Conservation (phyloP, 345 rosid genomes). For the Viola odorata region DNA sequence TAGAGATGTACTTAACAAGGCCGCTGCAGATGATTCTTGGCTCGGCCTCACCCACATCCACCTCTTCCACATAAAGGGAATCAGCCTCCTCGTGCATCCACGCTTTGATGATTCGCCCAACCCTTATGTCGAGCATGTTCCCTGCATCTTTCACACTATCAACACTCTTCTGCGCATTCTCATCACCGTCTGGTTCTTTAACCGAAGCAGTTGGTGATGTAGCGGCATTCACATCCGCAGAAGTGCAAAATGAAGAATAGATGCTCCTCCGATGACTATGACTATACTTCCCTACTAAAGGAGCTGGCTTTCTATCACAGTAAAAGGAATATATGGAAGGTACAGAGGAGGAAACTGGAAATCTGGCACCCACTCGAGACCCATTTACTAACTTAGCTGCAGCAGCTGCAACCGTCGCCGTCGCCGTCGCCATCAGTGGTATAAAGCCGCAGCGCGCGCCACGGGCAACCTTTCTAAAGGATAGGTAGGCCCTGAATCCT, state of each 20-base stretch:
- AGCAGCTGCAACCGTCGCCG: conserved; percentile 16
- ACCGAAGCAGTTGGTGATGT: conserved; percentile 2
- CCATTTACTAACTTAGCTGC: conserved; percentile 9
- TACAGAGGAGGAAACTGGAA: not conserved
- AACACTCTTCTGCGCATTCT: not conserved
- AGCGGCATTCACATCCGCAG: conserved; percentile 3
- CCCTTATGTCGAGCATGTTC: conserved; percentile 73
- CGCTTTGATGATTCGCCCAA: conserved; percentile 72
- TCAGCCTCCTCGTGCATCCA: conserved; percentile 96
- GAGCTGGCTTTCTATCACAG: not conserved
- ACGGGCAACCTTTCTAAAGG: no score
- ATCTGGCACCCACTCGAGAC: not conserved
- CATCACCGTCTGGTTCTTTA: conserved; percentile 4
- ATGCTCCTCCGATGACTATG: not conserved
- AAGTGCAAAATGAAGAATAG: not conserved
- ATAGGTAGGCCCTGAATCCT: no score
- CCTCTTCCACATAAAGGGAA: conserved; percentile 87
- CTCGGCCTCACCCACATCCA: conserved; percentile 75
- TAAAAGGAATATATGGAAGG: not conserved
- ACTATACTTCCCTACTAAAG: not conserved
- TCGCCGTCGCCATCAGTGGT: conserved; percentile 6
- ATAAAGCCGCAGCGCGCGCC: no score
- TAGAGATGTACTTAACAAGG: conserved; percentile 70
- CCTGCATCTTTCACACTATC: conserved; percentile 40
- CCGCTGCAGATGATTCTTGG: conserved; percentile 90